phyloP scores from a whole-genome alignment of 2,329 filamentous ascomycete genomes.

The Penicillium digitatum region DNA sequence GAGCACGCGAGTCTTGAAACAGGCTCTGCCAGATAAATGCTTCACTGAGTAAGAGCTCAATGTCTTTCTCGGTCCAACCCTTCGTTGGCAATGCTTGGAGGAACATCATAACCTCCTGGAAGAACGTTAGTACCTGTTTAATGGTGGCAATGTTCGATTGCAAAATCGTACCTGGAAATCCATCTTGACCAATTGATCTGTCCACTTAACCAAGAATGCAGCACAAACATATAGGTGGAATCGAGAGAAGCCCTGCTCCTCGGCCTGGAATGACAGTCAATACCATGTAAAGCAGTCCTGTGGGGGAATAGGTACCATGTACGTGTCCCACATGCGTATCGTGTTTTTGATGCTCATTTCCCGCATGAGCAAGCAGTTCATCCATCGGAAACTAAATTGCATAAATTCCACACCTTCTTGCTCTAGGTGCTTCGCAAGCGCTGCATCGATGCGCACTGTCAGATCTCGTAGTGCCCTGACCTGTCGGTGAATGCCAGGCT shows the following conservation, averaged over 20 bases:
- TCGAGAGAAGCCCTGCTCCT: constrained; percentile 96
- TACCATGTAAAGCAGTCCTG: constrained; percentile 3
- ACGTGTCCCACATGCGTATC: constrained; percentile 99
- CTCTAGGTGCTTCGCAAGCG: constrained; percentile 82
- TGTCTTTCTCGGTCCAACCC: constrained; percentile 96
- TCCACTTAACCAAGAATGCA: constrained; percentile 98
- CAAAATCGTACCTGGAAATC: constrained; percentile 64
- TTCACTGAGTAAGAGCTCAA: constrained; percentile 90
- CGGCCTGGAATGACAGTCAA: constrained; percentile 59
- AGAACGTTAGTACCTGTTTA: constrained; percentile 15
- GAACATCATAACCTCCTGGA: constrained; percentile 99
- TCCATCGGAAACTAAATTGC: constrained; percentile 98
- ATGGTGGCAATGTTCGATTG: neutral
- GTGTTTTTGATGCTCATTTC: constrained; percentile 96
- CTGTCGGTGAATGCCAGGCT: constrained; percentile 93
- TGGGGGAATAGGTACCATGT: constrained; percentile 61
- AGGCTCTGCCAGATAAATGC: constrained; percentile 98
- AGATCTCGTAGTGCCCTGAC: constrained; percentile 84
- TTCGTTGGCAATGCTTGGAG: constrained; percentile 88
- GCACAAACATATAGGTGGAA: constrained; percentile 99
- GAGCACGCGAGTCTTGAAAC: constrained; percentile 89
- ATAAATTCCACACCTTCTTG: constrained; percentile 94
- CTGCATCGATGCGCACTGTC: constrained; percentile 80
- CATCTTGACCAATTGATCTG: constrained; percentile 89
- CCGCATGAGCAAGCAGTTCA: constrained; percentile 98